Base-by-base conservation (phyloP, 768 basidiomycete genomes). In the Panaeolus papilionaceus region DNA sequence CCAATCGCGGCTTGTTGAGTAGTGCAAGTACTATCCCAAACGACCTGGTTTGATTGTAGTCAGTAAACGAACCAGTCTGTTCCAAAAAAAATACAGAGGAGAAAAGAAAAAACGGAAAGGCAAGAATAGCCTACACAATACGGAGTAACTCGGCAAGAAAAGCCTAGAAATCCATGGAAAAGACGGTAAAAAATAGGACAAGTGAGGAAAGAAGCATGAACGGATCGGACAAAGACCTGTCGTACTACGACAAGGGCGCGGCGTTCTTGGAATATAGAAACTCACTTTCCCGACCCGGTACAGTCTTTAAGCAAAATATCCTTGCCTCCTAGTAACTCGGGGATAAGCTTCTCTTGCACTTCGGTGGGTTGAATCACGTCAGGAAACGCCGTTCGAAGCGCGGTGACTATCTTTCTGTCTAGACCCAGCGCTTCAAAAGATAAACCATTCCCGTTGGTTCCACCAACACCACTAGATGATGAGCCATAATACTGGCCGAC, bases 211-310 rank as follows among this genome's bases (percentile, higher is more conserved):
- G 54, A 47, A 44, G 42, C 23, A 9, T 33, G 64, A 7, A 58
- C 28, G 54, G 54, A 58, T 58, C 54, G 11, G 33, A 58, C 54
- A 58, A 58, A 37, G 54, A 28, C 54, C 54, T 58, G 28, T 63
- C 28, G 62, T 4, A 66, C 66, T 26, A 51, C 67, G 51, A 61
- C 39, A 33, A 38, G 65, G 51, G 42, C 47, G 47, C 47, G 47
- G 47, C 20, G 20, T 49, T 23, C 20, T 23, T 49, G 20, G 20
- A 58, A 65, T 68, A 66, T 38, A 44, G 26, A 6, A 26, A 73
- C 90, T 68, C 74, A 93, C 92, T 94, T 94, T 80, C 92, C 93
- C 54, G 88, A 87, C 4, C 93, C 92, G n/a, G 92, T 92, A 28
- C 79, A 79, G 69, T 92, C 92, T 69, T 86, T 89, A 64, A 94